Base-by-base conservation (phyloP, 371 early-diverging fungal species). In the Lichtheimia corymbifera region DNA sequence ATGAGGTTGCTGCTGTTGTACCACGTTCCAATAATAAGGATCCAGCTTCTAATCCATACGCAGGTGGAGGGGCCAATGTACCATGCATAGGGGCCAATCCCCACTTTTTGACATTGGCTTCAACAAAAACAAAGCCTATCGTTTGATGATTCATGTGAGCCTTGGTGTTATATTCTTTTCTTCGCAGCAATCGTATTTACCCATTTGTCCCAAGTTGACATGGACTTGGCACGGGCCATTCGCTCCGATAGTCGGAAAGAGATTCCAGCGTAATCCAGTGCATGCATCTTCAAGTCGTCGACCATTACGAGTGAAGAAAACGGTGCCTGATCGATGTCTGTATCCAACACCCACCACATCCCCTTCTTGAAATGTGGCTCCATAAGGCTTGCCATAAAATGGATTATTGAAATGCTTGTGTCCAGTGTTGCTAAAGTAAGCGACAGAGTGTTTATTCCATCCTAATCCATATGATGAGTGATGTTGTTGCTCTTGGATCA, bases 61-160 rank as follows among this genome's bases (percentile, higher is more conserved):
- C 83, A 5, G 87, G 87, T 15, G 92, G 91, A n/a, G 92, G 92
- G 17, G 79, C 73, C 25, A 85, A 59, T 5, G 85, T 79, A 7
- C 91, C 91, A 63, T 87, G 83, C 12, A 80, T 68, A 7, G 91
- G 91, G 5, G 90, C 91, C 24, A 91, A 66, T 0, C 91, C 91
- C 91, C 91, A 91, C 59, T 88, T 87, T 65, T 91, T 90, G 18
- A 91, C 91, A 68, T 91, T 91, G 42, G 91, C 91, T 53, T 91
- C 91, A 13, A 91, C 85, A 79, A 90, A 86, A 12, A 86, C 84
- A 64, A 86, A 86, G 5, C 86, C 84, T 66, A 58, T 13, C 43
- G 22, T 22, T 22, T 22, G 22, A 15, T 22, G 6, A 12, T 28
- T 45, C 4, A 18, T 50, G 12, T 13, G 27, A 27, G 30, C 2